A percentile compares a stretch with the other conserved stretches of the same genome.
Conservation (phyloP, 208 protist species). For the Blastocrithidia nonstop region DNA sequence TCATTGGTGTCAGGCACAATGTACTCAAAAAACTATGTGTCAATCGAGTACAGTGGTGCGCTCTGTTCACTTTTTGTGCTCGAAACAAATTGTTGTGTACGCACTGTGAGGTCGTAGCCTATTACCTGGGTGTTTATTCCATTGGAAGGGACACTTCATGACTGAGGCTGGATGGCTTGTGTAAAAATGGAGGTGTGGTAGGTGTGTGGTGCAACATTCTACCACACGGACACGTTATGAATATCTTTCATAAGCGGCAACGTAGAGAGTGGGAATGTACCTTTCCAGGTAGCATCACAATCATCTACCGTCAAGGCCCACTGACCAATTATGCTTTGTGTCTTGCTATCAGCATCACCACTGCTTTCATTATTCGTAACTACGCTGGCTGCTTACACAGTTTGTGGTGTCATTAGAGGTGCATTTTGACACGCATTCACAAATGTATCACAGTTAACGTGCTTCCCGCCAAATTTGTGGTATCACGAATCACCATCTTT, state of each 20-base stretch:
- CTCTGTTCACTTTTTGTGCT: slow-evolving; percentile 14
- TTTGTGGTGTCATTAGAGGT: slow-evolving; percentile 54
- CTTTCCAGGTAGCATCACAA: slow-evolving; percentile 70
- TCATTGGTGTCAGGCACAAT: slow-evolving; percentile 22
- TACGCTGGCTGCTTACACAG: slow-evolving; percentile 6
- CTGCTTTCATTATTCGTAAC: background rate
- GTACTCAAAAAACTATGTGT: slow-evolving; percentile 61
- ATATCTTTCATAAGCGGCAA: slow-evolving; percentile 19
- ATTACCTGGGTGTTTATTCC: too few species aligned
- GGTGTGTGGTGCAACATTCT: slow-evolving; percentile 24
- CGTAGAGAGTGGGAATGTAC: slow-evolving; percentile 37
- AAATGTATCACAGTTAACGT: slow-evolving; percentile 62
- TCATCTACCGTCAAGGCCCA: slow-evolving; percentile 65
- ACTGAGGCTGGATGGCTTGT: slow-evolving; percentile 44
- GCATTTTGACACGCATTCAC: slow-evolving; percentile 55
- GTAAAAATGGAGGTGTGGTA: slow-evolving; percentile 51
- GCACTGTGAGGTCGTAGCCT: slow-evolving; percentile 52
- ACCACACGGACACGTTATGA: slow-evolving; percentile 28
- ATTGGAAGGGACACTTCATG: too few species aligned
- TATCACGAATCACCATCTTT: slow-evolving; percentile 49
- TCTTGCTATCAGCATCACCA: slow-evolving; percentile 5
- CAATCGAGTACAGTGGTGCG: slow-evolving; percentile 33
- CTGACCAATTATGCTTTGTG: background rate
- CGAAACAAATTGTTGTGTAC: slow-evolving; percentile 35
- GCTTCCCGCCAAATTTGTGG: slow-evolving; percentile 80